Evolutionary conservation across 2,329 filamentous ascomycete genomes (phyloP), one percentile per base, ranked within the genome.

Genomic region (Aspergillus pseudoviridinutans): DNA sequence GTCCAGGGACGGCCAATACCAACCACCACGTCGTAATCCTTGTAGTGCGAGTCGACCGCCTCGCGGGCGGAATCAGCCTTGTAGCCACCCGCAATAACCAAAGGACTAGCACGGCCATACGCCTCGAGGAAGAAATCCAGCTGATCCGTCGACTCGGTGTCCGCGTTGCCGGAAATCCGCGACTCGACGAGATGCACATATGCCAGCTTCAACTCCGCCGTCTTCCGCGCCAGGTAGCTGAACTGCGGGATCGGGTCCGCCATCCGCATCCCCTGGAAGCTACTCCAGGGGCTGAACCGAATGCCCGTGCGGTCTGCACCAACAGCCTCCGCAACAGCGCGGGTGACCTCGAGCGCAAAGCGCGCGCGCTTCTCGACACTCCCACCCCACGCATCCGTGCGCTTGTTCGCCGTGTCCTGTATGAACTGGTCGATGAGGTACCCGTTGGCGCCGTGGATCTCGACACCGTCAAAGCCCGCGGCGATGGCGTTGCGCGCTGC

Each of bases 141-240:
- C 2, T 71, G 63, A 2, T 68, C 61, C 6, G 74, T 70, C 1
- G 61, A 60, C 51, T 81, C 78, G 3, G 69, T 51, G 17, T 69
- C 66, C 0, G 54, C 50, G 46, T 59, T 64, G 2, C 69, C 69
- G 5, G 61, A 50, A 55, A 86, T 72, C 0, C 84, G 79, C 0
- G 83, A 79, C 65, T 89, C 85, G 7, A 89, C 74, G 0, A 88
- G 57, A 67, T 88, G 85, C 1, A 88, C 67, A 65, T 85, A 89
- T 0, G 85, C 80, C 14, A 90, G 73, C 1, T 80, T 77, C 1
- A 86, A 68, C 27, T 75, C 70, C 54, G 78, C 80, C 10, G 85
- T 73, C 46, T 80, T 77, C 32, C 73, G 64, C 46, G 85, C 77
- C 7, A 88, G 67, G 64, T 89, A 77, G 0, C 74, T 75, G 66